Base-by-base conservation (phyloP, 306 rosid genomes). In the Prunus salicina region DNA sequence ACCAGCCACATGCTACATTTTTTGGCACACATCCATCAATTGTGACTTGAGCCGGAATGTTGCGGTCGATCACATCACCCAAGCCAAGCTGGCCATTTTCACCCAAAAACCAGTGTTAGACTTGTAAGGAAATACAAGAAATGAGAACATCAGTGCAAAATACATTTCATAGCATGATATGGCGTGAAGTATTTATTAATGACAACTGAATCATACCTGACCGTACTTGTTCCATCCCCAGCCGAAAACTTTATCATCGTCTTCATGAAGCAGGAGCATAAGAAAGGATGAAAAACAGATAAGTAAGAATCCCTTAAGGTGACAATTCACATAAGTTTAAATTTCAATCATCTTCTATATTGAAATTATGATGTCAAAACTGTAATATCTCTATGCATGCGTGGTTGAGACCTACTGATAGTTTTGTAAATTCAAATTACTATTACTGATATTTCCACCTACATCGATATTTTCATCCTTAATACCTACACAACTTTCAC, bases 181-280 rank as follows among this genome's bases (percentile, higher is more conserved):
- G 0, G 14, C 4, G 12, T 58, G 1, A 24, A 6, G 19, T 18
- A 61, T 24, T 3, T 25, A 11, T 18, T 58, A 6, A 58, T 43
- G 77, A 27, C 27, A 18, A 19, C 25, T 15, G 69, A 16, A 28
- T 80, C 46, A 66, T 84, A 93, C 99, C 97, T 96, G 99, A 22
- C 99, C 99, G 50, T 96, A 93, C 80, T 96, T 96, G 93, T 96
- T 96, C 99, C 99, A 96, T 52, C 99, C 99, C 98, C 99, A 96
- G 88, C 96, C 83, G 73, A 96, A 96, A 46, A 89, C 93, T 81
- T 91, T 91, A 30, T 88, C 88, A 72, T 91, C 87, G 51, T 83
- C 99, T 94, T 65, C 63, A 83, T 79, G 81, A 79, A 79, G 69
- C 52, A 82, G 68, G 72, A 73, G 72, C 43, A 82, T 71, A 62